These are phyloP conservation scores for Leccinum subspadiceum DNA, from an alignment of 1,284 basidiomycete species.

Conservation along the genomic window DNA sequence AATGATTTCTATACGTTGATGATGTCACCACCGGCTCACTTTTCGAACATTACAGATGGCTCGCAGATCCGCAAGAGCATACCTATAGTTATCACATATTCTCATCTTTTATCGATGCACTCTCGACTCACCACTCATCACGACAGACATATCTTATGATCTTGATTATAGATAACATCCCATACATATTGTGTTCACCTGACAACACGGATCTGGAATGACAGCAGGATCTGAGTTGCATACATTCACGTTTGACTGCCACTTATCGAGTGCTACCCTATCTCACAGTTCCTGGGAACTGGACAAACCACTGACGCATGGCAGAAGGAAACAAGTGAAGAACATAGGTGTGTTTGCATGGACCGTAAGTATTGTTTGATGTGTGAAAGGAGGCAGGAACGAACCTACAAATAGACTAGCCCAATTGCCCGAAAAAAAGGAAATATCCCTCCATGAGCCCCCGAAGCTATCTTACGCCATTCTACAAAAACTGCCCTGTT, in stretches of 20 bases:
- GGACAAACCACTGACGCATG: not conserved
- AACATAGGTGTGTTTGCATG: not conserved
- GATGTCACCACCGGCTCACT: conserved; percentile 5
- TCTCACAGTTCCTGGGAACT: not conserved
- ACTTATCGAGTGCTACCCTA: not conserved
- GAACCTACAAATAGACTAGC: not conserved
- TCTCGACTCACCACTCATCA: conserved; percentile 33
- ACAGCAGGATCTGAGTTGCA: not conserved
- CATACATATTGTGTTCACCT: not conserved
- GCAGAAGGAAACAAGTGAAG: not conserved
- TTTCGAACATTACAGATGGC: conserved; percentile 32
- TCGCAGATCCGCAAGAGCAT: conserved; percentile 38
- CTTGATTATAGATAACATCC: conserved; percentile 27
- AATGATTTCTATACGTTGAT: conserved; percentile 1
- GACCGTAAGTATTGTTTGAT: not conserved
- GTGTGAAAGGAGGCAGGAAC: not conserved
- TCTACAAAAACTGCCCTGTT: too few relatives aligned
- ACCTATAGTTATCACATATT: conserved; percentile 26
- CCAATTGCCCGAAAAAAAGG: not conserved
- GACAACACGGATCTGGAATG: not conserved
- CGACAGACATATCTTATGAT: conserved; percentile 30
- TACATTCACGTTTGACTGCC: not conserved
- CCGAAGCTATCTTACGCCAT: too few relatives aligned
- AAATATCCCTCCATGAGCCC: not conserved
- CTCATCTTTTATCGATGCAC: conserved; percentile 22